Base-by-base conservation (phyloP, 352 stramenopile species). In the Pythium scleroteichum region DNA sequence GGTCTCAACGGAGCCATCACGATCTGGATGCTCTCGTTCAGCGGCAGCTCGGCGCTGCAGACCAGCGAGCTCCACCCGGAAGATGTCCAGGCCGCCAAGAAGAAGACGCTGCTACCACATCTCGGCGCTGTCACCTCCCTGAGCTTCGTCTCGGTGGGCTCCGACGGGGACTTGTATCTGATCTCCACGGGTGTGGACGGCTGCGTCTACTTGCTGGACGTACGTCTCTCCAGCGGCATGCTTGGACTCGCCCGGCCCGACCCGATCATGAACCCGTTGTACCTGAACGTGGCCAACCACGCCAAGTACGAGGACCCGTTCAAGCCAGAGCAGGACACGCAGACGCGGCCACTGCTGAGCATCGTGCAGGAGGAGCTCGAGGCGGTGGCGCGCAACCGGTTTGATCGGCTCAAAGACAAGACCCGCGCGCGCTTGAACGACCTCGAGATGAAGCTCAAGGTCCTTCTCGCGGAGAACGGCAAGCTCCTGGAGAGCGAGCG, bases 281-380 rank as follows among this genome's bases (percentile, higher is more conserved):
- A 88, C 60, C 59, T 83, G 42, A 88, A 71, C 50, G 55, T 92
- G 6, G 62, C 72, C n/a, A 81, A 75, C 27, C 83, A 72, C n/a
- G 81, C 76, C 63, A 92, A 90, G 57, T 90, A 90, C 53, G 76
- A 89, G 24, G 64, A 83, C 16, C 54, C 72, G 23, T 89, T 88
- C 60, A 78, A 81, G 16, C 77, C 74, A 10, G 73, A 85, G 23
- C 53, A 67, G 0, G 77, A 87, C 19, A 55, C 62, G 12, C 63
- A 78, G 27, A 71, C 56, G 7, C 62, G 70, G n/a, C 65, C 73
- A 5, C 84, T 88, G 38, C 56, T 92, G 1, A 65, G 77, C 8
- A 40, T 64, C n/a, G 58, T 82, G 12, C 52, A 53, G 0, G 72
- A 78, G 10, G 60, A 72, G 22, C 70, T 87, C 16, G 71, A 74